phyloP scores from a whole-genome alignment of 2,329 filamentous ascomycete species.

The Nemania serpens region DNA sequence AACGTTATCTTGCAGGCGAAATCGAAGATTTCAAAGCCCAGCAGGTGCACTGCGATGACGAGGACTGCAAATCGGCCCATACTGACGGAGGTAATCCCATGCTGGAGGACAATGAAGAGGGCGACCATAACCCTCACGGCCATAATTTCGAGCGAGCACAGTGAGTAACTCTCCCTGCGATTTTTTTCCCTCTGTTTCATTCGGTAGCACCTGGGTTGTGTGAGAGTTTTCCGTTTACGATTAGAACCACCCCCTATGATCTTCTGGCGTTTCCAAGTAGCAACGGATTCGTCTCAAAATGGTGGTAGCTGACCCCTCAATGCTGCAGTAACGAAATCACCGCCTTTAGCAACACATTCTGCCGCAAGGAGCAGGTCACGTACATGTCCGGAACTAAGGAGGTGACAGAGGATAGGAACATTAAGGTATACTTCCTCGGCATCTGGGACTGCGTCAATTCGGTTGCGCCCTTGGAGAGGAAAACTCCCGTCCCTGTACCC shows the following conservation, averaged over 20 bases:
- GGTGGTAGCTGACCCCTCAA: not conserved
- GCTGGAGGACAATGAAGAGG: slow-evolving; percentile 22
- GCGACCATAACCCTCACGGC: slow-evolving; percentile 31
- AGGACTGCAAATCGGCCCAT: slow-evolving; percentile 3
- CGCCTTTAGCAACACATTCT: slow-evolving; percentile 55
- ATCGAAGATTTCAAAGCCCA: slow-evolving; percentile 40
- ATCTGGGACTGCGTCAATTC: slow-evolving; percentile 61
- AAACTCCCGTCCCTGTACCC: slow-evolving; percentile 45
- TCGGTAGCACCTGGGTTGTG: not conserved
- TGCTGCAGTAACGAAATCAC: slow-evolving; percentile 44
- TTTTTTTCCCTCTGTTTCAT: not conserved
- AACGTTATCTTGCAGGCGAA: slow-evolving; percentile 48
- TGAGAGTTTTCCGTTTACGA: not conserved
- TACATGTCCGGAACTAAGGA: slow-evolving; percentile 9
- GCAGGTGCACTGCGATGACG: slow-evolving; percentile 25
- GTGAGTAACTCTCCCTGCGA: not conserved
- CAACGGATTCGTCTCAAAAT: too few species aligned
- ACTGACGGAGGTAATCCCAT: slow-evolving; percentile 18
- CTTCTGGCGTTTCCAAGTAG: too few species aligned
- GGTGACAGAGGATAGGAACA: slow-evolving; percentile 27
- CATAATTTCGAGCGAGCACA: slow-evolving; percentile 42
- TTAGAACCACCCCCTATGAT: too few species aligned
- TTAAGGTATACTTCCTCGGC: slow-evolving; percentile 59
- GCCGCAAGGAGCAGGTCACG: slow-evolving; percentile 43
- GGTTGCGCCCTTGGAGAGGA: slow-evolving; percentile 49